Evolutionary conservation across 805 yeast genomes (phyloP).

Genomic region (Spathaspora gorwiae): DNA sequence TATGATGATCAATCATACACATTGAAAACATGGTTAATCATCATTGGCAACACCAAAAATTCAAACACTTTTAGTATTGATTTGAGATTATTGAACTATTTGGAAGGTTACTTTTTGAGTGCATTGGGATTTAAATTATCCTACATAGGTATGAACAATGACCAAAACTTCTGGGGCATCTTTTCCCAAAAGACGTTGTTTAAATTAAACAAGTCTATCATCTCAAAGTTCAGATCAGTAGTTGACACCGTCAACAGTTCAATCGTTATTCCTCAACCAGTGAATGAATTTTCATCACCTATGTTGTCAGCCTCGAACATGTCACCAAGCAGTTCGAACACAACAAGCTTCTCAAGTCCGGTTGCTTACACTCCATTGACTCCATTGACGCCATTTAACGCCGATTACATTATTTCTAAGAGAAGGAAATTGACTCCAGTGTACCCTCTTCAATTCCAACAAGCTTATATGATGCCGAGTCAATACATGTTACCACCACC

Average conservation of each 20-base stretch:
- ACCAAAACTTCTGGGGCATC: conserved; percentile 20
- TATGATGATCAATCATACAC: conserved; percentile 49
- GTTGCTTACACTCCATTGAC: conserved; percentile 17
- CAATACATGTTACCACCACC: background rate
- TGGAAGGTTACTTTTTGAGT: conserved; percentile 25
- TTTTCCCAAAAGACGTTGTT: conserved; percentile 6
- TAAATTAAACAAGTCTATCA: conserved; percentile 7
- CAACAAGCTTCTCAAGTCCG: conserved; percentile 4
- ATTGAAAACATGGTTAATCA: conserved; percentile 45
- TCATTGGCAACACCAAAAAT: conserved; percentile 13
- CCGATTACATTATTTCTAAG: background rate
- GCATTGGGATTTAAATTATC: conserved; percentile 24
- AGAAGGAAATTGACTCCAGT: conserved; percentile 1
- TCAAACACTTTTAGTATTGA: conserved; percentile 12
- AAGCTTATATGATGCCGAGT: background rate
- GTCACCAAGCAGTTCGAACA: conserved; percentile 3
- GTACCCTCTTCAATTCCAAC: background rate
- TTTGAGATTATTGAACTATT: conserved; percentile 20
- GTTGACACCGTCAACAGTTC: conserved; percentile 4
- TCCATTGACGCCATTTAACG: conserved; percentile 18
- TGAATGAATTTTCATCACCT: conserved; percentile 1
- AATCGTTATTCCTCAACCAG: background rate
- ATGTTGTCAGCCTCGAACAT: background rate
- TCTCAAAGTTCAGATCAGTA: conserved; percentile 9
- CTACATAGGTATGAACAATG: conserved; percentile 16